phyloP scores from a whole-genome alignment of 2,329 filamentous ascomycete genomes.

The Trichoderma koningiopsis region DNA sequence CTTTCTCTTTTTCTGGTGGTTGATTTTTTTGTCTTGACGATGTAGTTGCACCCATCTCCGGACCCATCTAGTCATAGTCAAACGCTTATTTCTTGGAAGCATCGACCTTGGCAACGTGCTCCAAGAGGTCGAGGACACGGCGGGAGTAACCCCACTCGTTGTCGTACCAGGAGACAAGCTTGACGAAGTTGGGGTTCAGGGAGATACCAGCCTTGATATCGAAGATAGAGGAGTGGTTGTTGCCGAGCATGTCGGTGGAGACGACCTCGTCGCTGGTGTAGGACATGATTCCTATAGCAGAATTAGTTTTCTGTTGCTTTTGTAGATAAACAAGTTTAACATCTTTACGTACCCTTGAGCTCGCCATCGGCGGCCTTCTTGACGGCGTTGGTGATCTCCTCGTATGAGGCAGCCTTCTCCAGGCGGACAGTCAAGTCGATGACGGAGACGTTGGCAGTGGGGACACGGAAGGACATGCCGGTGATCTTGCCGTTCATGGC shows the following conservation, averaged over 20 bases:
- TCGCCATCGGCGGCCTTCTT: slow-evolving; percentile 82
- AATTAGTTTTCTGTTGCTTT: neutral
- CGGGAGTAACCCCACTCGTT: slow-evolving; percentile 99
- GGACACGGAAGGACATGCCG: slow-evolving; percentile 99
- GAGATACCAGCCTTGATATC: slow-evolving; percentile 99
- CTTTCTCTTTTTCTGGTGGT: slow-evolving; percentile 31
- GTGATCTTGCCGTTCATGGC: slow-evolving; percentile 98
- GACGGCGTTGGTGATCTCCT: slow-evolving; percentile 89
- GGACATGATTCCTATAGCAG: slow-evolving; percentile 71
- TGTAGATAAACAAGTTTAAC: too few species aligned
- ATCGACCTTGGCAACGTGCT: slow-evolving; percentile 80
- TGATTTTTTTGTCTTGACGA: slow-evolving; percentile 15
- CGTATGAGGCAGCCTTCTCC: slow-evolving; percentile 85
- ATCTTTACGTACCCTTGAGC: slow-evolving; percentile 72
- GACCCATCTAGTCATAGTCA: neutral
- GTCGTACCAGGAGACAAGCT: slow-evolving; percentile 98
- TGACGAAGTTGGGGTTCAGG: slow-evolving; percentile 98
- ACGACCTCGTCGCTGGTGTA: slow-evolving; percentile 98
- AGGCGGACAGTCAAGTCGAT: slow-evolving; percentile 94
- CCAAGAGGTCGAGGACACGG: slow-evolving; percentile 81
- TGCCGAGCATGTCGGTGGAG: slow-evolving; percentile 90
- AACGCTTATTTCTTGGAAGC: slow-evolving; percentile 50
- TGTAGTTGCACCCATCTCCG: neutral
- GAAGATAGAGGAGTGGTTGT: slow-evolving; percentile 95
- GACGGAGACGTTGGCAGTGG: slow-evolving; percentile 97